A percentile compares a stretch with the other conserved stretches of the same genome.
Conservation (phyloP, 164 flowering plant genomes). For the Platanus orientalis region DNA sequence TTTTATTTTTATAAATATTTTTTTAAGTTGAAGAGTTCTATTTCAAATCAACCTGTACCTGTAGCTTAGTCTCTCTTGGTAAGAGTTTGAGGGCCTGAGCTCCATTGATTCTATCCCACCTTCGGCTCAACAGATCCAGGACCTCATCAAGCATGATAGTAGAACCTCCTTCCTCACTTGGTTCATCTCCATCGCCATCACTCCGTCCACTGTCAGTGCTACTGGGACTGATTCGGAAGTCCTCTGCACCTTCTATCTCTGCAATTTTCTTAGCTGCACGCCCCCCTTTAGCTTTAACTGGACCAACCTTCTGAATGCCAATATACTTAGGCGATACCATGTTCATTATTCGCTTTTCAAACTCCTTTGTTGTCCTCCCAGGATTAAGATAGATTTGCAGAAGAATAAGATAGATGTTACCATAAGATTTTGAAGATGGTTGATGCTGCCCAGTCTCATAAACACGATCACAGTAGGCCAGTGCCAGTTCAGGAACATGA, state of each 20-base stretch:
- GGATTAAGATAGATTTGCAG: slow-evolving; percentile 97
- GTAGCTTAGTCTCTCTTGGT: slow-evolving; percentile 86
- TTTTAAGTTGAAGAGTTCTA: not conserved
- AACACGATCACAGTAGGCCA: slow-evolving; percentile 89
- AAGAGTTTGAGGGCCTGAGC: slow-evolving; percentile 92
- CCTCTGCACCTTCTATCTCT: slow-evolving; percentile 90
- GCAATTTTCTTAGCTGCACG: slow-evolving; percentile 76
- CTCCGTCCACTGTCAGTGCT: slow-evolving; percentile 87
- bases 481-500: slow-evolving; percentile 85
- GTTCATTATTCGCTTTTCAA: slow-evolving; percentile 66
- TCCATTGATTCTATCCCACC: slow-evolving; percentile 96
- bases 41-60: slow-evolving; percentile 43
- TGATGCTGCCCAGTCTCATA: slow-evolving; percentile 57
- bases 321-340: slow-evolving; percentile 43
- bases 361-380: slow-evolving; percentile 64
- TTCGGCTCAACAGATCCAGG: slow-evolving; percentile 71
- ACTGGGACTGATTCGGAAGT: slow-evolving; percentile 46
- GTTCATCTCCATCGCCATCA: slow-evolving; percentile 86
- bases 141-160: slow-evolving; percentile 85
- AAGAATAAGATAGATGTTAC: slow-evolving; percentile 84
- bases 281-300: slow-evolving; percentile 46
- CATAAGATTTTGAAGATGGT: slow-evolving; percentile 42
- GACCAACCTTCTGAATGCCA: slow-evolving; percentile 36
- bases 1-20: no score
- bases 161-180: slow-evolving; percentile 58